Evolutionary conservation across 2,329 filamentous ascomycete species (phyloP), one percentile per base, ranked within the genome.

Genomic region (Byssochlamys sp.): DNA sequence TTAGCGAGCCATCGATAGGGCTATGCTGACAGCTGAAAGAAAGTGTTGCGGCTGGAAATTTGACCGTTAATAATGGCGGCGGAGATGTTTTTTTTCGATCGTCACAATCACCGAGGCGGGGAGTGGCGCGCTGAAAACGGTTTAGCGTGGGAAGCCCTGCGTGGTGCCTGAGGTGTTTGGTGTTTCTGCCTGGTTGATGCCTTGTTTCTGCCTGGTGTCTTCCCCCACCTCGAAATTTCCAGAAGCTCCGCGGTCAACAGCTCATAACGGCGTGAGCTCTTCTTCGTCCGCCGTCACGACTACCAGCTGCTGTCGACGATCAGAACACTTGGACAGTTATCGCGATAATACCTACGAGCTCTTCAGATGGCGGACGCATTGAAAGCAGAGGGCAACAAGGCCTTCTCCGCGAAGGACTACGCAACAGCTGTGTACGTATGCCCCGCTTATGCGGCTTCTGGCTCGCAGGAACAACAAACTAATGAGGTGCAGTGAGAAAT

Each of bases 331-430:
- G 25, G 24, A 26, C 0, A 11, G 9, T 27, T 26, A 51, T 51
- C 24, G 25, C 25, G 24, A 26, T 51, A 31, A 6, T 2, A 14
- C 49, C 19, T 24, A 45, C 39, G 27, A 35, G 31, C 51, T 54
- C 54, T 53, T n/a, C 62, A 77, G 45, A 87, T 86, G 84, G 84
- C 84, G 63, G 84, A 87, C 76, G 82, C 92, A 84, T 85, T 99
- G 69, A 99, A 99, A 82, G 90, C 91, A 70, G 88, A 94, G 73
- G 94, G 92, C 80, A 99, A 99, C 82, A 95, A 95, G 81, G 91
- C 95, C 77, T 99, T 99, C 76, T 88, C 90, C 64, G 91, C 90
- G 62, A 97, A 97, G 83, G 91, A 97, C 77, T 99, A 96, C 75
- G 83, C 91, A 69, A 90, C 92, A 74, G 94, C 94, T 71, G 85